Percentiles rank a stretch among this genome's conserved stretches.
phyloP scores from a whole-genome alignment of 208 protist genomes.

The Crithidia expoeki region DNA sequence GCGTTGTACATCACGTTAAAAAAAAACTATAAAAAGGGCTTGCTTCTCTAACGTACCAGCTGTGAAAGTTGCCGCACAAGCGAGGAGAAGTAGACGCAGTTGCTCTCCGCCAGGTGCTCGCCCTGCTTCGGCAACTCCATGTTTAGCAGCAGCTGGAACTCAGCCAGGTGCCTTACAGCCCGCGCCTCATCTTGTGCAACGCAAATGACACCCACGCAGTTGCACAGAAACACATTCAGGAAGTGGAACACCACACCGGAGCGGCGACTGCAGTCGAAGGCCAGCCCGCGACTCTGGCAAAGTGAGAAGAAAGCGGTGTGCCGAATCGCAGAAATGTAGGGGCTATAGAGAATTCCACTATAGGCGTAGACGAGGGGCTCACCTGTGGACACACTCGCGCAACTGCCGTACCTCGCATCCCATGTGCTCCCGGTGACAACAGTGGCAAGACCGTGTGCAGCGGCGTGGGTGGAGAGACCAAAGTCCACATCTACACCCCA shows the following conservation, averaged over 20 bases:
- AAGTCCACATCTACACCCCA: slow-evolving; percentile 94
- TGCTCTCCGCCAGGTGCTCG: slow-evolving; percentile 84
- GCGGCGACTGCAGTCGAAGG: slow-evolving; percentile 61
- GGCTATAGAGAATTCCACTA: slow-evolving; percentile 89
- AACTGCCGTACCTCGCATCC: slow-evolving; percentile 34
- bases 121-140: slow-evolving; percentile 86
- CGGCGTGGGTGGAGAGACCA: slow-evolving; percentile 77
- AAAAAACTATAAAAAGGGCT: background rate
- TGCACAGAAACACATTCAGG: slow-evolving; percentile 75
- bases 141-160: slow-evolving; percentile 84
- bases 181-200: slow-evolving; percentile 47
- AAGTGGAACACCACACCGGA: slow-evolving; percentile 87
- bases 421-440: slow-evolving; percentile 44
- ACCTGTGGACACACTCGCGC: slow-evolving; percentile 21
- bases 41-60: background rate
- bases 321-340: slow-evolving; percentile 79
- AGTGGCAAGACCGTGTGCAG: slow-evolving; percentile 65
- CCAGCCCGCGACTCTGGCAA: slow-evolving; percentile 72
- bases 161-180: slow-evolving; percentile 54
- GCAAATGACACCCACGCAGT: slow-evolving; percentile 84
- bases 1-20: too few species aligned
- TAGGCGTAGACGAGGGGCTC: slow-evolving; percentile 75
- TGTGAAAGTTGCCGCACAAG: slow-evolving; percentile 69
- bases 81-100: slow-evolving; percentile 88
- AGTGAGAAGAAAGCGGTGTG: slow-evolving; percentile 86